phyloP scores from a whole-genome alignment of 192 early-diverging fungal species.

The Entrophospora sp. region DNA sequence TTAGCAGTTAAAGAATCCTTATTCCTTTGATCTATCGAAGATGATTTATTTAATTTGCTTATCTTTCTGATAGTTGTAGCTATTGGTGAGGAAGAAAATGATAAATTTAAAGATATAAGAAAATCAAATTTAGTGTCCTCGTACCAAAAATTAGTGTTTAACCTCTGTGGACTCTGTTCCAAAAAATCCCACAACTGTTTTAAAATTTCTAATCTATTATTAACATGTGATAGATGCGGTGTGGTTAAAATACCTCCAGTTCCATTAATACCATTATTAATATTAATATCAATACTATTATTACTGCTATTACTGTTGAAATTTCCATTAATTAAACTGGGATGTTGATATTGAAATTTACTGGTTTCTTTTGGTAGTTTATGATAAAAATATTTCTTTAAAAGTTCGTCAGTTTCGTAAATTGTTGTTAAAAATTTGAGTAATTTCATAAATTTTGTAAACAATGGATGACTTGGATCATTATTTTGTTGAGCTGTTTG shows the following conservation, averaged over 20 bases:
- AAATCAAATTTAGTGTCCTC: slow-evolving; percentile 37
- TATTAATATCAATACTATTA: too few species aligned
- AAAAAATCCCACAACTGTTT: slow-evolving; percentile 24
- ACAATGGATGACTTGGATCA: slow-evolving; percentile 38
- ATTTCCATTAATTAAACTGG: neutral
- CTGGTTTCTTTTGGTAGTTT: neutral
- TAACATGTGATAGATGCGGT: too few species aligned
- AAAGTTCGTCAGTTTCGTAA: slow-evolving; percentile 37
- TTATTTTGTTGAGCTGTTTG: slow-evolving; percentile 34
- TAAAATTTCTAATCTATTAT: slow-evolving; percentile 6
- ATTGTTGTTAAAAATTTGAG: slow-evolving; percentile 36
- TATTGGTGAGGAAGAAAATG: slow-evolving; percentile 24
- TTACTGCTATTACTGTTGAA: too few species aligned
- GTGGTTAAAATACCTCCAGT: too few species aligned
- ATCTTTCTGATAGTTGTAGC: neutral
- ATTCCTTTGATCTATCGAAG: neutral
- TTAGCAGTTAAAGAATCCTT: neutral
- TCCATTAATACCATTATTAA: too few species aligned
- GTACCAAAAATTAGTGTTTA: slow-evolving; percentile 39
- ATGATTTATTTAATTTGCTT: neutral
- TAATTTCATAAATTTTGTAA: slow-evolving; percentile 41
- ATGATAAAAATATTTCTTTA: slow-evolving; percentile 31
- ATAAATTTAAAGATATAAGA: slow-evolving; percentile 24
- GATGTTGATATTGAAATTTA: neutral
- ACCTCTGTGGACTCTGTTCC: slow-evolving; percentile 16